Conservation (phyloP, 805 yeast species). For the Blastobotrys chiropterorum region DNA sequence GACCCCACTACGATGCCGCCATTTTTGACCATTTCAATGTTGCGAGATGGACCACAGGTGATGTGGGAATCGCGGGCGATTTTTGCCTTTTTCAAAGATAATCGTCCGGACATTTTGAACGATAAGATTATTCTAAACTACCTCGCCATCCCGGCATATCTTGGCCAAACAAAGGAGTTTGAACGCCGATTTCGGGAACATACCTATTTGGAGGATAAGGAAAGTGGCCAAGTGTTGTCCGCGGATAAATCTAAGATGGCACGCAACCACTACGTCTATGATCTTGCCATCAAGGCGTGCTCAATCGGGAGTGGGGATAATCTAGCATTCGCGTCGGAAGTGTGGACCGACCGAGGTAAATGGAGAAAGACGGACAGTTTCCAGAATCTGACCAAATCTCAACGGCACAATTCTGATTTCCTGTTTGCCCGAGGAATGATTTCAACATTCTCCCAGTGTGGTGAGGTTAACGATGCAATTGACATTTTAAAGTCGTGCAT, state of each 20-base stretch:
- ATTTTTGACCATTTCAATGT: conserved; percentile 53
- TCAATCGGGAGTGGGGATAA: conserved; percentile 37
- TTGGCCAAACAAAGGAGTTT: conserved; percentile 34
- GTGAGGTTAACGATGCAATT: conserved; percentile 61
- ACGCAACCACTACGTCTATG: conserved; percentile 48
- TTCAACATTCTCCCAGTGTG: conserved; percentile 47
- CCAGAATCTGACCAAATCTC: conserved; percentile 32
- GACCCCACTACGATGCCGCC: conserved; percentile 44
- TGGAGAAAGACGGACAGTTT: conserved; percentile 56
- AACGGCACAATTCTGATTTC: conserved; percentile 48
- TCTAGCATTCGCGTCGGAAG: conserved; percentile 50
- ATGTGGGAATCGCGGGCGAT: conserved; percentile 74
- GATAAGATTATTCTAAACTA: conserved; percentile 43
- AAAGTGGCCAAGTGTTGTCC: conserved; percentile 13
- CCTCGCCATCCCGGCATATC: conserved; percentile 41
- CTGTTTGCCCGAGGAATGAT: conserved; percentile 71
- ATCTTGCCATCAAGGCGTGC: conserved; percentile 62
- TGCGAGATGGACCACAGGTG: conserved; percentile 39
- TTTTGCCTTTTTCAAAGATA: conserved; percentile 49
- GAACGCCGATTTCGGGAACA: conserved; percentile 31
- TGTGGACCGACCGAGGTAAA: conserved; percentile 77
- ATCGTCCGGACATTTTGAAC: conserved; percentile 40
- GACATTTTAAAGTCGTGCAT: conserved; percentile 61
- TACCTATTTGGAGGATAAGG: conserved; percentile 31
- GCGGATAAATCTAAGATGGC: conserved; percentile 28